These are phyloP conservation scores for Ganoderma sinense DNA, from an alignment of 1,284 basidiomycete species.

Conservation along the genomic window DNA sequence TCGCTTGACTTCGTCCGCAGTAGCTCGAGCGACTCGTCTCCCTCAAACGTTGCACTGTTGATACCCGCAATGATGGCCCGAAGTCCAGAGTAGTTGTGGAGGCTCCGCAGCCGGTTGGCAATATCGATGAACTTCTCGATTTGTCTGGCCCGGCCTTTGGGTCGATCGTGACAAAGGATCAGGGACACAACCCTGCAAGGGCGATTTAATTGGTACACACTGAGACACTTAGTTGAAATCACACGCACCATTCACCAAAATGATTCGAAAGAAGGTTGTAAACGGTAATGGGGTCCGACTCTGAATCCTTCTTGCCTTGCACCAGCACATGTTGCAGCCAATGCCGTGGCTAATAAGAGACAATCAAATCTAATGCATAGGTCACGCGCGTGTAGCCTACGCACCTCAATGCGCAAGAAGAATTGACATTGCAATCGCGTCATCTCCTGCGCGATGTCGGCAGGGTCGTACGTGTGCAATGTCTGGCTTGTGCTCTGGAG, in stretches of 20 bases:
- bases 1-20: slow-evolving; percentile 69
- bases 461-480: slow-evolving; percentile 60
- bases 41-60: slow-evolving; percentile 73
- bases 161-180: slow-evolving; percentile 80
- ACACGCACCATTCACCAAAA: slow-evolving; percentile 73
- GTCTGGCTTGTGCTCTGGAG: slow-evolving; percentile 62
- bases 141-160: slow-evolving; percentile 68
- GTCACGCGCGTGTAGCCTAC: slow-evolving; percentile 26
- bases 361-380: background rate
- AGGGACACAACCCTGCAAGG: slow-evolving; percentile 70
- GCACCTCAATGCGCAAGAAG: slow-evolving; percentile 76
- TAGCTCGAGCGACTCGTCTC: slow-evolving; percentile 73
- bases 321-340: slow-evolving; percentile 81
- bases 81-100: slow-evolving; percentile 84
- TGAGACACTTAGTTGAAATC: background rate
- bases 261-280: slow-evolving; percentile 80
- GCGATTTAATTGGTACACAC: slow-evolving; percentile 4
- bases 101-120: slow-evolving; percentile 67
- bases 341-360: slow-evolving; percentile 67
- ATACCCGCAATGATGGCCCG: slow-evolving; percentile 87
- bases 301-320: slow-evolving; percentile 68
- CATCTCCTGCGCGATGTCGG: slow-evolving; percentile 80
- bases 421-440: slow-evolving; percentile 68
- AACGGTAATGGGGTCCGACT: slow-evolving; percentile 68
- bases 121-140: slow-evolving; percentile 83